These are phyloP conservation scores for Taiozyma sp. DNA, from an alignment of 1,139 yeast genomes.

Conservation along the genomic window DNA sequence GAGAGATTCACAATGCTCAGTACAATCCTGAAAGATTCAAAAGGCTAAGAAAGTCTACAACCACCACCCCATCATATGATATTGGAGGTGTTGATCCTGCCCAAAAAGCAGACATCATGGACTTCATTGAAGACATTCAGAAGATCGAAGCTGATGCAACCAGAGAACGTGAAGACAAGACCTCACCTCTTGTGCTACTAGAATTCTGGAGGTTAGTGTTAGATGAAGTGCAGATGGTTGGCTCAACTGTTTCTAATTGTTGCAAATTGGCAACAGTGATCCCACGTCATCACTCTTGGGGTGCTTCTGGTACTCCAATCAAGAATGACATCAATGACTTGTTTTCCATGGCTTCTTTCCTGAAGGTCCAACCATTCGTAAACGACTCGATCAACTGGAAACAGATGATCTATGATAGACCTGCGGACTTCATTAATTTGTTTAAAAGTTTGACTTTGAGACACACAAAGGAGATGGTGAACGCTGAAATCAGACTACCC, in stretches of 20 bases:
- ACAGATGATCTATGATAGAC: conserved; percentile 19
- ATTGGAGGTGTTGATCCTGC: conserved; percentile 14
- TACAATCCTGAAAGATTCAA: conserved; percentile 50
- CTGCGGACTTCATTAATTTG: conserved; percentile 39
- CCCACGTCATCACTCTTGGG: conserved; percentile 91
- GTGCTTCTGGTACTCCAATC: conserved; percentile 93
- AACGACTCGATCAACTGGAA: conserved; percentile 29
- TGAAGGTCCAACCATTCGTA: conserved; percentile 61
- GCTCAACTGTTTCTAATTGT: conserved; percentile 65
- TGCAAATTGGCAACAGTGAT: conserved; percentile 75
- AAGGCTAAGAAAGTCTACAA: conserved; percentile 16
- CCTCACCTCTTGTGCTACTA: conserved; percentile 77
- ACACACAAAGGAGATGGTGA: conserved; percentile 82
- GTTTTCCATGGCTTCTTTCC: conserved; percentile 61
- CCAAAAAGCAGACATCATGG: conserved; percentile 4
- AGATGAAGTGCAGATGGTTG: conserved; percentile 94
- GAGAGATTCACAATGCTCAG: conserved; percentile 76
- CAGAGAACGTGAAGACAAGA: conserved; percentile 41
- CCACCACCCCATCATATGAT: conserved; percentile 4
- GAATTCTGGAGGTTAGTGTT: conserved; percentile 87
- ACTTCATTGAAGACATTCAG: conserved; percentile 9
- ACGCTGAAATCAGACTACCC: conserved; percentile 70
- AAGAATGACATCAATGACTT: conserved; percentile 61
- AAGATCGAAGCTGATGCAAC: conserved; percentile 11
- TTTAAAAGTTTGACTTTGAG: conserved; percentile 55